Evolutionary conservation across 2,329 filamentous ascomycete genomes (phyloP), one percentile per base, ranked within the genome.

Genomic region (Rhytidhysteron rufulum): DNA sequence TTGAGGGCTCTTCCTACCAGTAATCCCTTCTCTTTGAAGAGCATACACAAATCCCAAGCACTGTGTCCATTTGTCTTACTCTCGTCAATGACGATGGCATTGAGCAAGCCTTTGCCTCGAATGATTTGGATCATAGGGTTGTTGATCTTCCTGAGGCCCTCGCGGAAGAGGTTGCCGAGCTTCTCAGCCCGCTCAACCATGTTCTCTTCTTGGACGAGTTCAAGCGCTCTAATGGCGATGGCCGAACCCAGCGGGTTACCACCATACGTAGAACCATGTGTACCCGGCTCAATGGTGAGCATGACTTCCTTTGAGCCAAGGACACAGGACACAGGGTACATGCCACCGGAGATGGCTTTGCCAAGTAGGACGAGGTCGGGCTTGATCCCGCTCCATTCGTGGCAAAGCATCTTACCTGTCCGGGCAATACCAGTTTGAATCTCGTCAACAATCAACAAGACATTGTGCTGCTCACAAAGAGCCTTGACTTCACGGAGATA

Each of bases 241-340:
- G 93, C 93, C 55, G 89, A 97, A 18, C 90, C 93, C 10, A 98
- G 77, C 15, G 93, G 93, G 70, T 98, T 98, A 37, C 93, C 93
- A 46, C 93, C 93, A 61, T 97, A 98, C n/a, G 93, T 98, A 31
- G 88, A 95, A 35, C 93, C 93, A 69, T 98, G 93, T 19, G 93
- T 97, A 44, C 93, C 93, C 19, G 93, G 88, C 75, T 98, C 93
- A 49, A 98, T 77, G 8, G 91, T 93, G 51, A 96, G 79, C 90
- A 98, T 96, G 49, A 97, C 77, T 42, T 96, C 90, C 70, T 85
- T 89, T 57, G 83, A 83, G 47, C 86, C 85, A 38, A 98, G 77
- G 35, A 98, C 90, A 57, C 85, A 89, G 46, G 89, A 95, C 42
- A 98, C 93, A n/a, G 93, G 93, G 71, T 98, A 98, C 85, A 97